phyloP scores from a whole-genome alignment of 176 grass and related monocot genomes.

The Phragmites australis region DNA sequence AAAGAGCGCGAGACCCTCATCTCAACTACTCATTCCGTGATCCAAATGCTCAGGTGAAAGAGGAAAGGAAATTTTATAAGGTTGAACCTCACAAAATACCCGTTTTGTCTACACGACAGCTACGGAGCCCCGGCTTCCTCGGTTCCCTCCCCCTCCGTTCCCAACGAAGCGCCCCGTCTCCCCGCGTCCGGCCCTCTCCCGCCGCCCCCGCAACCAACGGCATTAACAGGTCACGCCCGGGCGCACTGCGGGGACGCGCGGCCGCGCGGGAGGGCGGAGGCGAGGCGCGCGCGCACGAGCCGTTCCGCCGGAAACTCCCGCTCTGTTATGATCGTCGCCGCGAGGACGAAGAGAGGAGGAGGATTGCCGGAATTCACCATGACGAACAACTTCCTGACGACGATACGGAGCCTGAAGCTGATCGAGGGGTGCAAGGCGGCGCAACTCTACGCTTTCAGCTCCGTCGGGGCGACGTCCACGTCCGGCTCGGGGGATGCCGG shows the following conservation, averaged over 20 bases:
- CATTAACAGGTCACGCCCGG: constrained; percentile 33
- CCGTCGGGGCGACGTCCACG: constrained; percentile 38
- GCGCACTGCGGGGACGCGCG: constrained; percentile 45
- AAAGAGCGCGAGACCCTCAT: too few species aligned
- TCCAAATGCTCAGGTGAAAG: too few species aligned
- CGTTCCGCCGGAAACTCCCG: constrained; percentile 39
- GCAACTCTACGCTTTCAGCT: constrained; percentile 65
- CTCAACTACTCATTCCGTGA: too few species aligned
- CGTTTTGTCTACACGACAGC: not conserved
- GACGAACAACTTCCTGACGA: constrained; percentile 95
- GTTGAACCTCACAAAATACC: too few species aligned
- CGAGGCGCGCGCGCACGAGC: constrained; percentile 43
- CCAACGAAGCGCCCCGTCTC: constrained; percentile 31
- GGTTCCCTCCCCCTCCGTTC: constrained; percentile 42
- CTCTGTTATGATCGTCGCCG: constrained; percentile 42
- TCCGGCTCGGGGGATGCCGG: constrained; percentile 34
- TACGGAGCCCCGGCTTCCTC: constrained; percentile 47
- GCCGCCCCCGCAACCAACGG: constrained; percentile 34
- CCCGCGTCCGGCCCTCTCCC: constrained; percentile 28
- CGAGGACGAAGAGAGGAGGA: not conserved
- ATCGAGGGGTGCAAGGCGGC: constrained; percentile 82
- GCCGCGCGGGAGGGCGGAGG: constrained; percentile 43
- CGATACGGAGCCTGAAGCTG: constrained; percentile 86
- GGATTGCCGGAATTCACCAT: constrained; percentile 31
- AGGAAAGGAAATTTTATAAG: not conserved